Conservation (phyloP, 345 rosid genomes). For the Brassica rapa region DNA sequence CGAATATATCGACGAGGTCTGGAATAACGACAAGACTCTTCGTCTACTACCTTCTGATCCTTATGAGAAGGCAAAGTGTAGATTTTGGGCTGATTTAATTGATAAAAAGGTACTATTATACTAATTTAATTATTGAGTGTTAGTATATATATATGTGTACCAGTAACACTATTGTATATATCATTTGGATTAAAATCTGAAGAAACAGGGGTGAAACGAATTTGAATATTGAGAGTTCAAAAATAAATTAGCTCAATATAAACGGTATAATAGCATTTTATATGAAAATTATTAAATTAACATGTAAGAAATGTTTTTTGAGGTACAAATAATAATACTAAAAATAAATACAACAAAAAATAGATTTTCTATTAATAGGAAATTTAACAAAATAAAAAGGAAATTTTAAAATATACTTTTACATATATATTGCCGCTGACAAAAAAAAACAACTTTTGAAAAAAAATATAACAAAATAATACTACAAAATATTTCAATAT, state of each 20-base stretch:
- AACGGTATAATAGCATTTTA: background rate
- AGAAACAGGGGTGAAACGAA: background rate
- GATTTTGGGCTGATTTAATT: slow-evolving; percentile 37
- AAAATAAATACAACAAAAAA: background rate
- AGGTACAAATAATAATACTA: background rate
- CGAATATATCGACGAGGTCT: slow-evolving; percentile 42
- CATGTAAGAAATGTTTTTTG: background rate
- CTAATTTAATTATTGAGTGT: background rate
- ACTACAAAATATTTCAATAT: background rate
- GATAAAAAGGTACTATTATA: slow-evolving; percentile 37
- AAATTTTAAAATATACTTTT: background rate
- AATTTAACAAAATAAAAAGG: background rate
- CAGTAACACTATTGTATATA: background rate
- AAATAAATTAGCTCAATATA: background rate
- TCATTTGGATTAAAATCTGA: background rate
- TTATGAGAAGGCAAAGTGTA: slow-evolving; percentile 28
- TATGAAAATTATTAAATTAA: background rate
- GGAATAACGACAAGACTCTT: slow-evolving; percentile 33
- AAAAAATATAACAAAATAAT: background rate
- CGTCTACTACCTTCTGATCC: slow-evolving; percentile 39
- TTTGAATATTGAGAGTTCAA: background rate
- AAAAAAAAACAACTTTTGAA: background rate
- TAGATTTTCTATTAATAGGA: background rate
- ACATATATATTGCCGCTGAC: background rate
- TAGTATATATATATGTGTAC: background rate